Percentiles rank a stretch among this genome's conserved stretches.
These are phyloP conservation scores for Sungouiozyma ichnusensis DNA, from an alignment of 805 yeast species.

Conservation along the genomic window DNA sequence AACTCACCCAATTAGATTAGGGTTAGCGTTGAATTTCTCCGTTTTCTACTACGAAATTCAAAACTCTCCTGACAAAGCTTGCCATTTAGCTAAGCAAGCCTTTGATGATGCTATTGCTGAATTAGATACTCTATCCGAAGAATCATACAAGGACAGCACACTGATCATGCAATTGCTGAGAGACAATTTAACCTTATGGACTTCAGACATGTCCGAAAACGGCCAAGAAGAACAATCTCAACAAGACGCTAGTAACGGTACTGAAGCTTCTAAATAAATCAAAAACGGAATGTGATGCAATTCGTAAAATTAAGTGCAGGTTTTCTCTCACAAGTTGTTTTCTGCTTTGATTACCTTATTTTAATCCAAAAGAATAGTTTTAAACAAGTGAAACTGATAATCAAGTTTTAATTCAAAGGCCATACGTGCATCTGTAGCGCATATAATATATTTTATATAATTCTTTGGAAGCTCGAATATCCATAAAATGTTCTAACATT, in stretches of 20 bases:
- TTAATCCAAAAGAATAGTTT: background rate
- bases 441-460: too few species aligned
- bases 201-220: slow-evolving; percentile 78
- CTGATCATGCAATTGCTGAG: slow-evolving; percentile 95
- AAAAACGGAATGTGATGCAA: background rate
- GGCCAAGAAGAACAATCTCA: slow-evolving; percentile 42
- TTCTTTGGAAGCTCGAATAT: too few species aligned
- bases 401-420: too few species aligned
- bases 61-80: slow-evolving; percentile 95
- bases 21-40: slow-evolving; percentile 91
- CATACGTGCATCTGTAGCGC: too few species aligned
- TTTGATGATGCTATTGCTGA: slow-evolving; percentile 98
- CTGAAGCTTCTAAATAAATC: slow-evolving; percentile 5
- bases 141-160: slow-evolving; percentile 94
- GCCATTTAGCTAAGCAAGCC: slow-evolving; percentile 95
- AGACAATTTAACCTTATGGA: slow-evolving; percentile 96
- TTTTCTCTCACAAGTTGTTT: too few species aligned
- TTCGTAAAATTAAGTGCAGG: background rate
- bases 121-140: slow-evolving; percentile 91
- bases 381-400: too few species aligned
- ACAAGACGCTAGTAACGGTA: slow-evolving; percentile 4
- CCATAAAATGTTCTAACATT: too few species aligned
- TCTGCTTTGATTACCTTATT: background rate
- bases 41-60: slow-evolving; percentile 95
- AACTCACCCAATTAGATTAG: slow-evolving; percentile 94